Evolutionary conservation across 164 flowering plant species (phyloP).

Genomic region (Aristolochia fimbriata): DNA sequence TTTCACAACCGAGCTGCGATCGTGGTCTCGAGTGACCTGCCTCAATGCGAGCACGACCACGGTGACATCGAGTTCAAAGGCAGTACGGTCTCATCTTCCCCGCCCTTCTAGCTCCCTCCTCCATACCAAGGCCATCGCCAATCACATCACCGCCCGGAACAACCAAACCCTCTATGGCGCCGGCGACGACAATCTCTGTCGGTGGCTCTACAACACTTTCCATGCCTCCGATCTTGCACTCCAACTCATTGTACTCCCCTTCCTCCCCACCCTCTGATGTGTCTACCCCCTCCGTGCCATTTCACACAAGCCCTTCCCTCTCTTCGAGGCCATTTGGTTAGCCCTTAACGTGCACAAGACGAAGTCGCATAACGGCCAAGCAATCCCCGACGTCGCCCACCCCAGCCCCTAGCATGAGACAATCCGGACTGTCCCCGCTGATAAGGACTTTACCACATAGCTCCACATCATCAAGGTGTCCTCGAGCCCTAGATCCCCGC

Average conservation of each 20-base stretch:
- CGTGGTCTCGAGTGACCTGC: slow-evolving; percentile 4
- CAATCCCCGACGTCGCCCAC: slow-evolving; percentile 64
- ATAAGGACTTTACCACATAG: slow-evolving; percentile 26
- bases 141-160: slow-evolving; percentile 45
- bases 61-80: slow-evolving; percentile 1
- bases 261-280: slow-evolving; percentile 60
- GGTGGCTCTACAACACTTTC: slow-evolving; percentile 95
- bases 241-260: slow-evolving; percentile 62
- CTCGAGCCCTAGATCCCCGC: slow-evolving; percentile 60
- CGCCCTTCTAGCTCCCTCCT: slow-evolving; percentile 48
- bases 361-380: slow-evolving; percentile 38
- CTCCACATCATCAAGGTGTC: slow-evolving; percentile 57
- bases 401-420: slow-evolving; percentile 69
- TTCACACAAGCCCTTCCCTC: slow-evolving; percentile 45
- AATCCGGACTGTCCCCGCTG: not conserved
- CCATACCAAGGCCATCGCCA: slow-evolving; percentile 30
- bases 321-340: slow-evolving; percentile 73
- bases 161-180: slow-evolving; percentile 60
- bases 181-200: slow-evolving; percentile 74
- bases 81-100: no score
- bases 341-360: slow-evolving; percentile 75
- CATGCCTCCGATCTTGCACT: slow-evolving; percentile 60
- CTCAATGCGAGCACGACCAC: slow-evolving; percentile 2
- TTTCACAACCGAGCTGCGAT: slow-evolving; percentile 2
- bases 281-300: slow-evolving; percentile 60